Evolutionary conservation across 306 rosid genomes (phyloP).

Genomic region (Amphicarpaea edgeworthii): DNA sequence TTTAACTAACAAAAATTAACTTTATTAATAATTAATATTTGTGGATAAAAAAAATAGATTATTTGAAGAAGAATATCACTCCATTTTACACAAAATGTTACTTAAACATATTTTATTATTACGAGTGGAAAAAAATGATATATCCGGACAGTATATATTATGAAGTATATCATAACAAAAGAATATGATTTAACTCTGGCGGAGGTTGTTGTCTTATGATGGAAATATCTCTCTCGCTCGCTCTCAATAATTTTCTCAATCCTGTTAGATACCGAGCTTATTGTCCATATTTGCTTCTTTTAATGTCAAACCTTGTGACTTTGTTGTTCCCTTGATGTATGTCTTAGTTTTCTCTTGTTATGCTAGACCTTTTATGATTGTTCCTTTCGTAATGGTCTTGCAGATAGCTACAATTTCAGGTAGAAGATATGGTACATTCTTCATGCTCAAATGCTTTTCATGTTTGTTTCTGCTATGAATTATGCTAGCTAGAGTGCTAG

Average conservation of each 20-base stretch:
- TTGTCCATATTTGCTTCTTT: slow-evolving; percentile 4
- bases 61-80: no score
- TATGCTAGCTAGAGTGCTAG: background rate
- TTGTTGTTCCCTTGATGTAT: background rate
- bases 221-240: background rate
- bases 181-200: background rate
- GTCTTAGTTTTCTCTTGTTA: background rate
- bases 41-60: no score
- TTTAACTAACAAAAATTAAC: no score
- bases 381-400: background rate
- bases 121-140: background rate
- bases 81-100: no score
- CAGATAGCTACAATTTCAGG: background rate
- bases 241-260: background rate
- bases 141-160: background rate
- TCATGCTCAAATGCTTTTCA: background rate
- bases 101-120: background rate
- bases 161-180: background rate
- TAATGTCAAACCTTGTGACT: background rate
- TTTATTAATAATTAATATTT: no score
- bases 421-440: background rate
- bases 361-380: background rate
- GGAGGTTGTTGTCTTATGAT: background rate
- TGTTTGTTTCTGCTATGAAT: background rate
- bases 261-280: background rate